Conservation (phyloP, 495 filamentous ascomycete species). For the Annulohypoxylon bovei region DNA sequence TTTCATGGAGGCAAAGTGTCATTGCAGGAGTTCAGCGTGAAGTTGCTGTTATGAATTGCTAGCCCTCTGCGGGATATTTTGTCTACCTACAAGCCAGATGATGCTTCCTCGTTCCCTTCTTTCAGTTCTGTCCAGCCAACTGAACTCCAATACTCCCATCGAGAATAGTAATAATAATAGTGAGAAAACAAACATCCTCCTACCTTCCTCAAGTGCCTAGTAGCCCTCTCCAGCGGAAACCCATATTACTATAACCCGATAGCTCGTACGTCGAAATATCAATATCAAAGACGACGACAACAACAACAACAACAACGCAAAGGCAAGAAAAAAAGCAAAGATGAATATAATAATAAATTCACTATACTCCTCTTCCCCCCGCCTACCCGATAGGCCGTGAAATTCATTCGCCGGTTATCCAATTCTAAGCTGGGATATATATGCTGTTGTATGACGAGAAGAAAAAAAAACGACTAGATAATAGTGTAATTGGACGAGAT, state of each 20-base stretch:
- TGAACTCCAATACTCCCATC: constrained; percentile 32
- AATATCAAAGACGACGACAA: constrained; percentile 1
- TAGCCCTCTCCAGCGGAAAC: neutral
- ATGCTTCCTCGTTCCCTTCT: constrained; percentile 19
- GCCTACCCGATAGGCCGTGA: constrained; percentile 28
- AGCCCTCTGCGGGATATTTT: constrained; percentile 23
- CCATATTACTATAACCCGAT: constrained; percentile 13
- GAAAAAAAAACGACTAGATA: neutral
- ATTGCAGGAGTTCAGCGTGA: constrained; percentile 1
- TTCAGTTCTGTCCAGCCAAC: constrained; percentile 13
- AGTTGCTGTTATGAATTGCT: constrained; percentile 23
- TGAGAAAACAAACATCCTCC: neutral
- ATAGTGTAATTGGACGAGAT: neutral
- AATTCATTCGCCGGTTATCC: constrained; percentile 43
- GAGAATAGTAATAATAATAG: neutral
- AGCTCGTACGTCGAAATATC: neutral
- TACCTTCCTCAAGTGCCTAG: neutral
- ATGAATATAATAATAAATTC: constrained; percentile 18
- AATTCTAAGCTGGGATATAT: constrained; percentile 39
- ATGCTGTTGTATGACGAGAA: constrained; percentile 30
- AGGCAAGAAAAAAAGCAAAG: constrained; percentile 9
- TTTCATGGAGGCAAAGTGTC: neutral
- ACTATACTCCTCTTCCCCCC: constrained; percentile 28
- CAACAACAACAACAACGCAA: neutral
- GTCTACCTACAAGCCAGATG: constrained; percentile 29